Evolutionary conservation across 2,329 filamentous ascomycete species (phyloP).

Genomic region (Apiospora hydei): DNA sequence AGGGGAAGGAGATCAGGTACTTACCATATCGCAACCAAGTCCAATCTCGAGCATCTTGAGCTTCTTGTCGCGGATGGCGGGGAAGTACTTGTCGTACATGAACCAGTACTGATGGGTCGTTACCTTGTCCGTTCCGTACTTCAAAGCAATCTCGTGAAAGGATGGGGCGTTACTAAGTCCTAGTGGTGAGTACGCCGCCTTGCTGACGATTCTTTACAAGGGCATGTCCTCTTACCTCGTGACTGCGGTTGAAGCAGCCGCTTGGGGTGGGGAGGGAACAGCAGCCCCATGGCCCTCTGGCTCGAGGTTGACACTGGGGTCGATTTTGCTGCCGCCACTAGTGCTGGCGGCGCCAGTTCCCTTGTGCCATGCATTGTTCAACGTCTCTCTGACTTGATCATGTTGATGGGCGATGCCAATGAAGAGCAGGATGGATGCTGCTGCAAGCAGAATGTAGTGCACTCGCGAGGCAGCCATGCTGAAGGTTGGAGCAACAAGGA

Average conservation of each 20-base stretch:
- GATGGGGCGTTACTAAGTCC: conserved; percentile 24
- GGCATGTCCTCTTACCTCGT: background rate
- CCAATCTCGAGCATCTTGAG: conserved; percentile 52
- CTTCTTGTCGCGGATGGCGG: conserved; percentile 39
- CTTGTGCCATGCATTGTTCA: conserved; percentile 22
- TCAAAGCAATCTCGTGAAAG: conserved; percentile 45
- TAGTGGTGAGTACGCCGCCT: background rate
- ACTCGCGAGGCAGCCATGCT: conserved; percentile 23
- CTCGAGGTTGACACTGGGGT: background rate
- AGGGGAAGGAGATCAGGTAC: background rate
- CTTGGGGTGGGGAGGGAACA: background rate
- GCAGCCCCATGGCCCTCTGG: background rate
- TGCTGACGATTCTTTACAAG: background rate
- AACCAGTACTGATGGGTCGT: conserved; percentile 47
- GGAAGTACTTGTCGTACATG: conserved; percentile 50
- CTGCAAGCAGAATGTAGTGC: conserved; percentile 24
- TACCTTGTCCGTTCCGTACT: conserved; percentile 50
- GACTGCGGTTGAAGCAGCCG: background rate
- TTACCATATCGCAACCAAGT: conserved; percentile 48
- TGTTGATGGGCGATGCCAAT: conserved; percentile 26
- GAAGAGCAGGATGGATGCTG: conserved; percentile 24
- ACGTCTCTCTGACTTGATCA: conserved; percentile 24
- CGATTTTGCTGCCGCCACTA: background rate
- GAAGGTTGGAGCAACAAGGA: background rate
- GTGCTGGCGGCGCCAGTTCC: background rate